Evolutionary conservation across 768 basidiomycete genomes (phyloP), one percentile per base, ranked within the genome.

Genomic region (Albatrellus ellisii): DNA sequence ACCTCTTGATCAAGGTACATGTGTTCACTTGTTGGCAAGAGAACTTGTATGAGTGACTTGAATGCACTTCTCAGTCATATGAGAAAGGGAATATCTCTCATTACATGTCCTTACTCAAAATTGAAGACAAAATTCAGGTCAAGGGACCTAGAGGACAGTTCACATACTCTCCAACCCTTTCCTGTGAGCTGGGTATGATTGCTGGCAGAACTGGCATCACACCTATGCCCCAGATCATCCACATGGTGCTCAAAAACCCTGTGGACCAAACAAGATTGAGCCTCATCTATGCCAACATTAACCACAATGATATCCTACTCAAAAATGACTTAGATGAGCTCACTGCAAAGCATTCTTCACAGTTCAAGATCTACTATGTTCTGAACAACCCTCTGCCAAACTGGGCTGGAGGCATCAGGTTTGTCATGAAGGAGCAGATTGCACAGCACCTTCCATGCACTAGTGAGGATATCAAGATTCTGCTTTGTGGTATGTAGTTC

Each of bases 161-260:
- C 73, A 73, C 70, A 49, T 99, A 98, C 65, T 53, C 64, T 33
- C 74, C 84, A 3, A 67, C 69, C 39, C 67, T 91, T 34, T 72
- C 81, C n/a, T 66, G 68, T 50, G 78, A 84, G 54, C 64, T 99
- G 44, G 83, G 88, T 56, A 92, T 99, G 92, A 95, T 99, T 54
- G 91, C 92, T 12, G 95, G 95, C 36, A 95, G 95, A 27, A 98
- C 95, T 2, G 95, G 95, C 43, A 94, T 99, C 60, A 94, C 95
- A 0, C 95, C 95, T 55, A 97, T 98, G 94, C 79, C 94, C 54
- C 94, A 99, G 59, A 87, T 99, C 68, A 83, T 97, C 62, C 82
- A 85, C 47, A 86, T 91, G n/a, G 76, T 79, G 10, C 73, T 97
- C 58, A 81, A 84, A 62, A 89, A 91, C 61, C 78, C 87, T n/a